Conservation (phyloP, 116 monocot species). For the Trichopus zeylanicus region DNA sequence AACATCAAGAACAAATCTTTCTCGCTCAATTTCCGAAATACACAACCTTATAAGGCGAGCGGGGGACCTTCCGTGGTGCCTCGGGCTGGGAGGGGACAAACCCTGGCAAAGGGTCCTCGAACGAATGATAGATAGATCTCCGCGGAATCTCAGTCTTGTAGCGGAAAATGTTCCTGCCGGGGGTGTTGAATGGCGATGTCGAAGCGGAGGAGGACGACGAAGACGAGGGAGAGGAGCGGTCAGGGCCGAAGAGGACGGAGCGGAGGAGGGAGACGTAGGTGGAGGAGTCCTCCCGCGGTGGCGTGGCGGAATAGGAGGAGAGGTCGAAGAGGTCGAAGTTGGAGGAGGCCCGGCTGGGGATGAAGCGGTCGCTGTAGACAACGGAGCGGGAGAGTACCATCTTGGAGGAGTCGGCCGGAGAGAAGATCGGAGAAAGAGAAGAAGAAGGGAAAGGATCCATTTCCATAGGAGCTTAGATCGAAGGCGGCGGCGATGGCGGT, state of each 20-base stretch:
- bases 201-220: constrained; percentile 11
- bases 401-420: constrained; percentile 14
- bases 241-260: constrained; percentile 26
- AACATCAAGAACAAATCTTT: background rate
- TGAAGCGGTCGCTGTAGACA: constrained; percentile 50
- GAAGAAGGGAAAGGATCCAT: background rate
- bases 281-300: constrained; percentile 1
- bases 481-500: too few species aligned
- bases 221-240: constrained; percentile 4
- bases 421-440: constrained; percentile 4
- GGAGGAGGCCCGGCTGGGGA: constrained; percentile 36
- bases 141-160: constrained; percentile 67
- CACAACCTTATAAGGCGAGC: constrained; percentile 75
- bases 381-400: constrained; percentile 2
- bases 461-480: background rate
- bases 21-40: background rate
- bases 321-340: constrained; percentile 35
- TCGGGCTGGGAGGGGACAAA: constrained; percentile 36
- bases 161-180: constrained; percentile 72
- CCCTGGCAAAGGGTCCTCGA: constrained; percentile 47
- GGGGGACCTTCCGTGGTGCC: constrained; percentile 55
- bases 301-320: constrained; percentile 17
- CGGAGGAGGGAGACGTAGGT: constrained; percentile 16
- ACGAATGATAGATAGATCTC: constrained; percentile 11
- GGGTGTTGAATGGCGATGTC: too few species aligned